Percentiles rank a stretch among this genome's conserved stretches.
Evolutionary conservation across 2,329 filamentous ascomycete species (phyloP).

Genomic region (Diaporthe ilicicola): DNA sequence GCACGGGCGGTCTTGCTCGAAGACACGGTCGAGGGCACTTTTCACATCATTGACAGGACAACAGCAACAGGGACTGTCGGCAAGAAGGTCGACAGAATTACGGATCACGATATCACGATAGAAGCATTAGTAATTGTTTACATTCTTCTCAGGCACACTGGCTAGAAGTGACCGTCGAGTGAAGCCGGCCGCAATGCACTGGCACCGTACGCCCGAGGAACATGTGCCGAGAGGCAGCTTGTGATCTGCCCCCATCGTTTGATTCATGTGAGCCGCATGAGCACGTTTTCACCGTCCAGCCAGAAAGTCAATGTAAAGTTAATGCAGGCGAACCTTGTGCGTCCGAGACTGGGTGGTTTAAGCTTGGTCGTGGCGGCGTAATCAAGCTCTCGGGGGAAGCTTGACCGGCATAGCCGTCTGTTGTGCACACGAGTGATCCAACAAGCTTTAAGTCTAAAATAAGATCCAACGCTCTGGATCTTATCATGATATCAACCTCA

Average conservation of each 20-base stretch:
- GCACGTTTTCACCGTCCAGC: no score
- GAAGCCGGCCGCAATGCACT: background rate
- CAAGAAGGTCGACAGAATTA: constrained; percentile 4
- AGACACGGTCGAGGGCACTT: background rate
- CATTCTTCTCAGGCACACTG: constrained; percentile 18
- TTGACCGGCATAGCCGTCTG: background rate
- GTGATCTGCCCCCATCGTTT: background rate
- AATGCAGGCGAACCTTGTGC: background rate
- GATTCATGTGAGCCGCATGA: background rate
- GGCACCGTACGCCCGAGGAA: background rate
- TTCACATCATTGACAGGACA: background rate
- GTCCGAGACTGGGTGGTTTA: background rate
- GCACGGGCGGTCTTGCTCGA: background rate
- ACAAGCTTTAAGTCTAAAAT: background rate
- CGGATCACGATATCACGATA: constrained; percentile 27
- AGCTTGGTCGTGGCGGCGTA: background rate
- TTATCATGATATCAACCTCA: background rate
- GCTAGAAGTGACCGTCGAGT: background rate
- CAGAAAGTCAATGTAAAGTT: background rate
- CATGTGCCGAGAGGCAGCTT: background rate
- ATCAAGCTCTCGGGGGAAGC: background rate
- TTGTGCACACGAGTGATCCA: background rate
- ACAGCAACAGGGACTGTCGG: background rate
- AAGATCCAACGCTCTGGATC: background rate
- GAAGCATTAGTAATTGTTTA: constrained; percentile 27